Evolutionary conservation across 2,329 filamentous ascomycete species (phyloP).

Genomic region (Neofusicoccum kwambonambiense): DNA sequence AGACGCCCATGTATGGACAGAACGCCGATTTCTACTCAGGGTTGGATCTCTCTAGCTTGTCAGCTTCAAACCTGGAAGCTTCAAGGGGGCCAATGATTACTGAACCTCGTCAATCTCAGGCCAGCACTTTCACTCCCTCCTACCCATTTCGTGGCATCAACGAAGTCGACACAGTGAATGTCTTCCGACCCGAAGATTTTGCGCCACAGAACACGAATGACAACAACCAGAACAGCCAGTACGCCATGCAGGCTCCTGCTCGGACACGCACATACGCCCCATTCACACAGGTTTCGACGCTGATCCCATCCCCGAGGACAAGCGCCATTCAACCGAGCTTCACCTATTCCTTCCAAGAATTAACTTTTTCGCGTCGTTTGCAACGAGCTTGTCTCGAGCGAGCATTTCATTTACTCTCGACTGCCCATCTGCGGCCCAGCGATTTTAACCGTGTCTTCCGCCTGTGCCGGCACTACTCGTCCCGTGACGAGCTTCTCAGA

Average conservation of each 20-base stretch:
- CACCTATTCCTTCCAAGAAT: constrained; percentile 63
- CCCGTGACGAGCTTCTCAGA: constrained; percentile 38
- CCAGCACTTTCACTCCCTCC: background rate
- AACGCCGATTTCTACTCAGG: constrained; percentile 12
- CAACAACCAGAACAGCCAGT: background rate
- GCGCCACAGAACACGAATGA: background rate
- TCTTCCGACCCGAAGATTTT: background rate
- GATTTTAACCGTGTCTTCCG: constrained; percentile 59
- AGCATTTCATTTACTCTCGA: constrained; percentile 60
- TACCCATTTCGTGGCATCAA: background rate
- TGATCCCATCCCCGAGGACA: background rate
- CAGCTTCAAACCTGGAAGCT: background rate
- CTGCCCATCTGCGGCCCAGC: constrained; percentile 30
- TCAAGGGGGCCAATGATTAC: background rate
- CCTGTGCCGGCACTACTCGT: constrained; percentile 63
- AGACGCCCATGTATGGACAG: background rate
- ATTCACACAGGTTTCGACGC: background rate
- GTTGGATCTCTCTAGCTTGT: constrained; percentile 7
- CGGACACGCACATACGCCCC: background rate
- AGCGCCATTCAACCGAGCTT: constrained; percentile 28
- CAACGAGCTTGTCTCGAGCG: constrained; percentile 65
- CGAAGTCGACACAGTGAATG: background rate
- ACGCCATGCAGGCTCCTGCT: background rate
- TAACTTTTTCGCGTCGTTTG: constrained; percentile 68
- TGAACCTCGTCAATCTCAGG: constrained; percentile 7